phyloP scores from a whole-genome alignment of 352 stramenopile species.

The Poterioochromonas sp. region DNA sequence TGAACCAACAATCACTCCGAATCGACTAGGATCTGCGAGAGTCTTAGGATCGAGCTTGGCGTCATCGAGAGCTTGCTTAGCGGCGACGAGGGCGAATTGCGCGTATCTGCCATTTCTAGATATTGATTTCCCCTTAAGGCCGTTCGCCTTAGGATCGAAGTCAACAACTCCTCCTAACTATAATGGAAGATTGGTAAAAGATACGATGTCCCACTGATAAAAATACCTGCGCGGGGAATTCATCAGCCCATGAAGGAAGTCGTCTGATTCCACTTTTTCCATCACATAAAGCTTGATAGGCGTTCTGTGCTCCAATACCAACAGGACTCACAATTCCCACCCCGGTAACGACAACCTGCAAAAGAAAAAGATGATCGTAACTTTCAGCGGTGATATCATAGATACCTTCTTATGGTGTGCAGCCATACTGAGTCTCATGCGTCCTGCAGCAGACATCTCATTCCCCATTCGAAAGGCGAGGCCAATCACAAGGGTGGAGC shows the following conservation, averaged over 20 bases:
- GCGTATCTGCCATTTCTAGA: constrained; percentile 46
- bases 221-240: constrained; percentile 42
- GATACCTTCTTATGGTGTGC: too few relatives aligned
- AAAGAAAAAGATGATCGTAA: not conserved
- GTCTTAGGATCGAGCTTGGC: constrained; percentile 47
- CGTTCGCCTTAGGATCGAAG: constrained; percentile 56
- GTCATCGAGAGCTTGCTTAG: constrained; percentile 54
- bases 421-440: too few relatives aligned
- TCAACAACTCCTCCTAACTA: constrained; percentile 36
- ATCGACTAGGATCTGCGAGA: constrained; percentile 44
- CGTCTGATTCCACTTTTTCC: constrained; percentile 40
- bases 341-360: constrained; percentile 44
- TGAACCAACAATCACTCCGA: constrained; percentile 64
- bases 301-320: constrained; percentile 39
- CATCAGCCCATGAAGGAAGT: constrained; percentile 44
- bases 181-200: not conserved
- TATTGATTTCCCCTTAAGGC: constrained; percentile 58
- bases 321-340: constrained; percentile 41
- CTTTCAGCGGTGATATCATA: too few relatives aligned
- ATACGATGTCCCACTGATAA: not conserved
- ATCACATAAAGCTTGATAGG: constrained; percentile 41
- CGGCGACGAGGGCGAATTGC: constrained; percentile 59
- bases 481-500: too few relatives aligned
- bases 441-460: too few relatives aligned
- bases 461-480: too few relatives aligned